Evolutionary conservation across 768 basidiomycete genomes (phyloP), one percentile per base, ranked within the genome.

Genomic region (Trametes maxima): DNA sequence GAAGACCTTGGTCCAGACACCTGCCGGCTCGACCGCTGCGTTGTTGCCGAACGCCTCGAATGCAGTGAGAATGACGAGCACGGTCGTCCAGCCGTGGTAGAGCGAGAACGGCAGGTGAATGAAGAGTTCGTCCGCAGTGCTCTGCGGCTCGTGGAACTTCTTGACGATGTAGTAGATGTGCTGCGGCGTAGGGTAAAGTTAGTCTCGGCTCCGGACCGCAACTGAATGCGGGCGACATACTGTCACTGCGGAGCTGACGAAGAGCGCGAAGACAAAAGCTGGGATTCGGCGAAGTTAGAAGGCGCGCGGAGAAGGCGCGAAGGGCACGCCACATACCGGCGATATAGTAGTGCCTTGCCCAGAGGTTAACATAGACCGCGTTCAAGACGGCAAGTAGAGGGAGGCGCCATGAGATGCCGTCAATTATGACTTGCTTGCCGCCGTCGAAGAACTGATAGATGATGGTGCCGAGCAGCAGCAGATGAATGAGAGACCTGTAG

Each of bases 161-260:
- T 96, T 95, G 71, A 98, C 89, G 60, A 92, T 78, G 72, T 95
- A 98, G 79, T 98, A 97, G 73, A 96, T 92, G 75, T 95, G 94
- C 82, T 89, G 71, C 2, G 79, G 71, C 47, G 72, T 73, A 14
- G 75, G 68, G 60, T 63, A 73, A 49, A 76, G 72, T 60, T 19
- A 55, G 59, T 19, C 17, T n/a, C 25, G 28, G 24, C n/a, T 5
- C 19, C 55, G 48, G 52, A 17, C 47, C 42, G 45, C n/a, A 21
- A 48, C 33, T 60, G 35, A 36, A 53, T 46, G 17, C 22, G 3
- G 35, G 21, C 35, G 21, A 45, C 67, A 59, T 65, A 79, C 78
- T 61, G 80, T 79, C 37, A 89, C 85, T 44, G 82, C 68, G 62
- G 92, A 90, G 73, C 89, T 90, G 68, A 97, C 93, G 68, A 97